These are phyloP conservation scores for Fragosphaeria purpurea DNA, from an alignment of 2,329 filamentous ascomycete species.

Conservation along the genomic window DNA sequence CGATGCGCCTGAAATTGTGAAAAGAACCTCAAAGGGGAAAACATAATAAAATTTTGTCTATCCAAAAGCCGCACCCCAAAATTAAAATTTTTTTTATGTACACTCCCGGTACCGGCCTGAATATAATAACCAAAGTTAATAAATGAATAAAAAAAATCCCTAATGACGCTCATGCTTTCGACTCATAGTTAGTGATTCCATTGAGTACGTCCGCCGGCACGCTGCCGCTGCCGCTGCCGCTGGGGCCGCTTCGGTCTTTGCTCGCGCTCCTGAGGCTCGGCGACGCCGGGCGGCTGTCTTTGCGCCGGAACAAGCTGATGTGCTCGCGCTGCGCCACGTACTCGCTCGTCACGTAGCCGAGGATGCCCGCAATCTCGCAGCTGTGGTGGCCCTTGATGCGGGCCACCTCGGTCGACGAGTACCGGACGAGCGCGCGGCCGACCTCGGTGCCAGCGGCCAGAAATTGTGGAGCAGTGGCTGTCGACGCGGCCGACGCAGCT, in stretches of 20 bases:
- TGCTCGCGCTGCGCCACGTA: conserved; percentile 87
- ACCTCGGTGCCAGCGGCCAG: conserved; percentile 66
- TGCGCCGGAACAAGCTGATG: conserved; percentile 58
- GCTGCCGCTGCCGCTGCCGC: conserved; percentile 3
- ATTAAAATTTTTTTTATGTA: neutral
- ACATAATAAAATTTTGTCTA: no score
- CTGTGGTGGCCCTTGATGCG: conserved; percentile 79
- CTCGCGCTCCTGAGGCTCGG: conserved; percentile 22
- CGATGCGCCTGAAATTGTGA: no score
- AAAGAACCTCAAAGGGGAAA: no score
- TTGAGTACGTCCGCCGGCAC: conserved; percentile 2
- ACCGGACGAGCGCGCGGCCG: conserved; percentile 84
- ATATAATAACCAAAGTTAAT: no score
- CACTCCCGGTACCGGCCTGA: no score
- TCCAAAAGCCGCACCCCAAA: no score
- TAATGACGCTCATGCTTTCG: neutral
- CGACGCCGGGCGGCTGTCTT: conserved; percentile 43
- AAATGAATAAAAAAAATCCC: neutral
- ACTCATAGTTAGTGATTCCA: neutral
- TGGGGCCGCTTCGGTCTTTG: neutral
- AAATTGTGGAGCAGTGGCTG: conserved; percentile 36
- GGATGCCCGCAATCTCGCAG: conserved; percentile 63
- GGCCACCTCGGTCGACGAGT: conserved; percentile 73
- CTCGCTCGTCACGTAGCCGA: conserved; percentile 91
- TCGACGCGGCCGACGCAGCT: conserved; percentile 73